Percentiles rank a stretch among this genome's conserved stretches.
phyloP scores from a whole-genome alignment of 139 green algal species.

The Chlamydomonas schloesseri region DNA sequence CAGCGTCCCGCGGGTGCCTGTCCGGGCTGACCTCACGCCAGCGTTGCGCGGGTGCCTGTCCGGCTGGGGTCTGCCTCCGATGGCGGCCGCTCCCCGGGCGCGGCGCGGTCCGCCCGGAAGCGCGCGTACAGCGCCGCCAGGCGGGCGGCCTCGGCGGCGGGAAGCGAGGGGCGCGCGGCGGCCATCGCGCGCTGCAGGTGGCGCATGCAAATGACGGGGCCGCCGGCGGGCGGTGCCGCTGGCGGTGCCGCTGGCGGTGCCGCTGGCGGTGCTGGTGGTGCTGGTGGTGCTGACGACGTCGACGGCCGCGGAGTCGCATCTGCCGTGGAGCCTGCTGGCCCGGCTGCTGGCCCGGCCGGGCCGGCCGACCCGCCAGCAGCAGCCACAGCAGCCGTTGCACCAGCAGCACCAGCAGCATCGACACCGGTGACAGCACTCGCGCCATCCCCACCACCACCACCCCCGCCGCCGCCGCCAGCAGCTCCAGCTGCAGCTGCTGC shows the following conservation, averaged over 20 bases:
- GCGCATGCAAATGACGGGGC: constrained; percentile 46
- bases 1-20: too few species aligned
- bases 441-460: background rate
- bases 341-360: too few species aligned
- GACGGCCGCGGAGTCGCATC: too few species aligned
- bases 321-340: too few species aligned
- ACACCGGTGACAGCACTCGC: too few species aligned
- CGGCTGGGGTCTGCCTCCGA: background rate
- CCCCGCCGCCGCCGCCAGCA: background rate
- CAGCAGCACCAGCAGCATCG: background rate
- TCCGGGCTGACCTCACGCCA: too few species aligned
- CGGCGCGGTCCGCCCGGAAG: constrained; percentile 66
- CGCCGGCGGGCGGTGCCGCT: background rate
- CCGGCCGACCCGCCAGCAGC: background rate
- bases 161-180: constrained; percentile 71
- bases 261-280: too few species aligned
- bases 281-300: too few species aligned
- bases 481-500: background rate
- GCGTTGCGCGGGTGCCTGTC: constrained; percentile 61
- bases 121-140: constrained; percentile 73
- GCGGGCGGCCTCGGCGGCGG: constrained; percentile 61
- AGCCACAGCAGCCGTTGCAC: background rate
- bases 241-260: too few species aligned
- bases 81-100: constrained; percentile 48
- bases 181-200: constrained; percentile 71